A percentile compares a stretch with the other conserved stretches of the same genome.
phyloP scores from a whole-genome alignment of 306 rosid genomes.

The Vigna mungo region DNA sequence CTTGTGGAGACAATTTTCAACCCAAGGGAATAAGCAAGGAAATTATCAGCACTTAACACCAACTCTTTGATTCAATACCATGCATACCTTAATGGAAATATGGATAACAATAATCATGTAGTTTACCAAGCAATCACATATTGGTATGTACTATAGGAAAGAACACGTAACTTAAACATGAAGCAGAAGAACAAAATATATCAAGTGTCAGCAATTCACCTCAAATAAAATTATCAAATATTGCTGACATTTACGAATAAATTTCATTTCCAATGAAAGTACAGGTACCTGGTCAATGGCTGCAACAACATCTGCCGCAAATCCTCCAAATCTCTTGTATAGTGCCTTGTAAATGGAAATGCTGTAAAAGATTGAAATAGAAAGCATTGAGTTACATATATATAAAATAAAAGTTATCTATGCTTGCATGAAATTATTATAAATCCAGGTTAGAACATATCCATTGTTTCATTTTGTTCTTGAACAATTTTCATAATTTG shows the following conservation, averaged over 20 bases:
- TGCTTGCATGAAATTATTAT: too few species aligned
- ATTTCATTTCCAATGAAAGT: slow-evolving; percentile 20
- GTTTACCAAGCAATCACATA: not conserved
- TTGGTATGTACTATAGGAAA: not conserved
- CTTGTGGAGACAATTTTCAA: not conserved
- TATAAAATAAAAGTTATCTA: too few species aligned
- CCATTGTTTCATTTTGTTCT: not conserved
- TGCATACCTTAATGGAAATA: not conserved
- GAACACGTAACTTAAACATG: slow-evolving; percentile 1
- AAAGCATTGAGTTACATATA: slow-evolving; percentile 11
- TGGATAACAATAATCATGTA: not conserved
- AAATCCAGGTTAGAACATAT: slow-evolving; percentile 7
- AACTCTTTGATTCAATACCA: not conserved
- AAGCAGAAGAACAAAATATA: slow-evolving; percentile 18
- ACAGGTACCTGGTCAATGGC: slow-evolving; percentile 88
- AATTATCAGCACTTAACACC: not conserved
- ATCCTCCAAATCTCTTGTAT: slow-evolving; percentile 94
- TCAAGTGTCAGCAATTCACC: not conserved
- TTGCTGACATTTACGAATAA: not conserved
- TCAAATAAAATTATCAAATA: slow-evolving; percentile 10
- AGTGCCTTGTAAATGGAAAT: slow-evolving; percentile 93
- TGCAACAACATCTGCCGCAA: slow-evolving; percentile 99
- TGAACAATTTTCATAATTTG: not conserved
- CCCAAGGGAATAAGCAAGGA: slow-evolving; percentile 4
- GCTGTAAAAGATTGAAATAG: slow-evolving; percentile 59